Base-by-base conservation (phyloP, 2,329 filamentous ascomycete species). In the Colletotrichum zoysiae region DNA sequence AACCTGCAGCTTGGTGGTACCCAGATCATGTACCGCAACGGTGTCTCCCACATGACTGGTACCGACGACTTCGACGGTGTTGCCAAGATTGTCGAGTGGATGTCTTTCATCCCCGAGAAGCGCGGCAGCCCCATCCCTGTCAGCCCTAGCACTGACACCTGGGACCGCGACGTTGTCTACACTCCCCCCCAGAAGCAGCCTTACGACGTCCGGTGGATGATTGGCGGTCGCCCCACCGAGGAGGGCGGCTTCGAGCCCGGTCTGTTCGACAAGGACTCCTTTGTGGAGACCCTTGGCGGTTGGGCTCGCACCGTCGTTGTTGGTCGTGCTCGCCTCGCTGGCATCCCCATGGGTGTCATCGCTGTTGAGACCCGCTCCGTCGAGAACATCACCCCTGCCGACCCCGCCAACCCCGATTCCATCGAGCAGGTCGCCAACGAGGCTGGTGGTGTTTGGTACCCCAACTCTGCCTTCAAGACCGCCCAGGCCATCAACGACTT, bases 21-120 rank as follows among this genome's bases (percentile, higher is more conserved):
- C n/a, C 96, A 99, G 85, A 99, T 99, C 89, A 99, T 99, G 96
- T 98, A 99, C 90, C 95, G 94, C 86, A 99, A 99, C 82, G 96
- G 96, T 90, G 96, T 99, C 53, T 98, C 96, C 30, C 96, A 99
- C 87, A 95, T 98, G 93, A 98, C 95, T 76, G 96, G 96, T 78
- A 93, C 92, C 77, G 95, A 99, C 79, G 96, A 99, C 85, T 98
- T 99, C 78, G 95, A 95, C 79, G 96, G 96, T 89, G 93, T 99
- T 30, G 95, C 93, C 78, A 97, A 97, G 88, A 98, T 99, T 80
- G 94, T 98, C 61, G 93, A 97, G 81, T 99, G 96, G 96, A 90
- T 99, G 88, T 96, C 95, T 2, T 99, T 95, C 79, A 93, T 99
- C 40, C 96, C 96, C 35, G 95, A 98, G 84, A 95, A 95, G 89